Evolutionary conservation across 139 green algal species (phyloP), one percentile per base, ranked within the genome.

Genomic region (Coelastrella sp.): DNA sequence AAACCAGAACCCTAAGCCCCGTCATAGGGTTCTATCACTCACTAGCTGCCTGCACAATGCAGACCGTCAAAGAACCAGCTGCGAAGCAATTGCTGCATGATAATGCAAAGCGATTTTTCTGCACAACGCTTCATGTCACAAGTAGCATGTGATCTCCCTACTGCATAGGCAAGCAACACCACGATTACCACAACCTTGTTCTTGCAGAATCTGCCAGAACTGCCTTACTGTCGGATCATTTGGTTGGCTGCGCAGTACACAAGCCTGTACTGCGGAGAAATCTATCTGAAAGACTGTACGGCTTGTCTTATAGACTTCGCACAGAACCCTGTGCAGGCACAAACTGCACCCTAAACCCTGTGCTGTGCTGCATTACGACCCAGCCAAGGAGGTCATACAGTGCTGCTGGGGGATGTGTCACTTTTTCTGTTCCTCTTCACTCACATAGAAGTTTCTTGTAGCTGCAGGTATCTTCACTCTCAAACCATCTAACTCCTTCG

Each of bases 401-500:
- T 71, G 61, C 61, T 71, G 61, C 61, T 71, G 61, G 10, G 8
- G 61, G 11, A 71, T 82, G 20, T 61, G 11, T 13, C 11, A 19
- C 61, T 68, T 17, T 73, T 77, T 22, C 64, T 79, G 58, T 8
- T 73, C 10, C 23, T 87, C 79, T 91, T 91, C 87, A 87, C 89
- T 74, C 74, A 89, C 90, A 71, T 90, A 92, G 89, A 99, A 99
- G 90, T 99, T 99, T 4, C 98, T 91, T 5, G 97, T 99, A 5
- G 98, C 98, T 8, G 93, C 85, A 4, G 98, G 98, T n/a, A 99
- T 98, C 17, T 90, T 91, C 22, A 99, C 95, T n/a, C 90, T 81
- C 73, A 99, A 68, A 17, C 98, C 98, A 57, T 99, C 97, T 56
- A 99, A 78, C 22, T 99, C 98, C 90, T 96, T 97, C 17, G 91